Base-by-base conservation (phyloP, 1,284 basidiomycete genomes). In the Cryptococcus jaspeensis region DNA sequence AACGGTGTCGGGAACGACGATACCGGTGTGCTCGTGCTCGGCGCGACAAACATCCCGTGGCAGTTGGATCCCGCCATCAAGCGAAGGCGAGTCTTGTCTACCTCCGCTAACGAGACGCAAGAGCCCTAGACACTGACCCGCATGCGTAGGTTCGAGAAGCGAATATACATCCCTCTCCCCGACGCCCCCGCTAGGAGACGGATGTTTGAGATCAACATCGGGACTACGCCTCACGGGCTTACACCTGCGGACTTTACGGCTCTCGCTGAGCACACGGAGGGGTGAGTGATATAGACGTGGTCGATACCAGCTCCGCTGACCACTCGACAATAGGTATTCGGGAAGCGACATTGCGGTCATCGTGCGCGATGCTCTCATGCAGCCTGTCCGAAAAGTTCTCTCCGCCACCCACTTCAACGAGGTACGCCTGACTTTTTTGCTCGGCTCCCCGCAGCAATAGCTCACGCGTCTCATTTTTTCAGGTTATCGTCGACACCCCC, bases 1-100 rank as follows among this genome's bases (percentile, higher is more conserved):
- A 94, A 99, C 66, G 95, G 95, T 52, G 96, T 99, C 2, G 95
- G 96, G 0, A 92, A 98, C 72, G 95, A 98, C 66, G 93, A 96
- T 74, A 91, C 89, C 0, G 96, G 96, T 12, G 92, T 99, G 0
- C 83, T 99, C n/a, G 93, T 99, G 5, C 83, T 99, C n/a, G 95
- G 94, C 46, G 95, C 95, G 9, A 99, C 96, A 12, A 99, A 99
- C 71, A 97, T 99, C 54, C 92, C 93, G 3, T 96, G 93, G 92
- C 90, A 94, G 70, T 83, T 99, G 45, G 96, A 99, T 77, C 89
- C 92, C 61, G 95, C 95, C 50, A 99, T 99, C 80, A 98, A 99
- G 79, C 88, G 95, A 74, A 85, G 92, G 87, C 88, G 61, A 62
- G 83, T 75, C 8, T 28, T 18, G 15, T 37, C 22, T 45, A 12